Conservation (phyloP, 1,284 basidiomycete species). For the Fomitopsis palustris region DNA sequence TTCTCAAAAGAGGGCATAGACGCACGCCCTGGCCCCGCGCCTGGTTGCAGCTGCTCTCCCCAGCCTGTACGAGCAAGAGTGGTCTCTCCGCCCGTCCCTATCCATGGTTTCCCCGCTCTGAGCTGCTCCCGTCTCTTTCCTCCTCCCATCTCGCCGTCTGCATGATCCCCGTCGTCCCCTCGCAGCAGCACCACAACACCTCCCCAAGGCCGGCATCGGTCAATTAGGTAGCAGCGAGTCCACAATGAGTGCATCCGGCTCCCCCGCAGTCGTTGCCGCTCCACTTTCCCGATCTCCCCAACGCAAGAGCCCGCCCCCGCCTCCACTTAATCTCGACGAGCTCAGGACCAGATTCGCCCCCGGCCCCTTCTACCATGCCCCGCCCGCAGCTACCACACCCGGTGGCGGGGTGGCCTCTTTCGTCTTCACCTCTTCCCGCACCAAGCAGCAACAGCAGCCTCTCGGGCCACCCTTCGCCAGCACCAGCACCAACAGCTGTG, state of each 20-base stretch:
- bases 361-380: slow-evolving; percentile 39
- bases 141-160: neutral
- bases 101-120: neutral
- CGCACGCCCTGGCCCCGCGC: neutral
- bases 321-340: slow-evolving; percentile 26
- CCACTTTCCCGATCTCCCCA: slow-evolving; percentile 2
- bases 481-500: slow-evolving; percentile 8
- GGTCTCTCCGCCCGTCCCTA: too few species aligned
- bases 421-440: slow-evolving; percentile 29
- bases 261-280: neutral
- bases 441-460: slow-evolving; percentile 14
- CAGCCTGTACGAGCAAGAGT: too few species aligned
- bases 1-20: neutral
- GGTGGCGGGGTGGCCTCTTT: slow-evolving; percentile 34
- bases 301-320: slow-evolving; percentile 21
- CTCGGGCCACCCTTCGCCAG: slow-evolving; percentile 15
- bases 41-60: too few species aligned
- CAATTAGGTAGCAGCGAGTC: neutral
- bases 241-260: neutral
- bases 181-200: neutral
- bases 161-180: neutral
- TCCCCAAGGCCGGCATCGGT: neutral
- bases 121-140: neutral
- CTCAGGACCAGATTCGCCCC: slow-evolving; percentile 20
- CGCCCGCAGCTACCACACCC: slow-evolving; percentile 45